These are phyloP conservation scores for Cytospora paraplurivora DNA, from an alignment of 2,329 filamentous ascomycete genomes.

Conservation along the genomic window DNA sequence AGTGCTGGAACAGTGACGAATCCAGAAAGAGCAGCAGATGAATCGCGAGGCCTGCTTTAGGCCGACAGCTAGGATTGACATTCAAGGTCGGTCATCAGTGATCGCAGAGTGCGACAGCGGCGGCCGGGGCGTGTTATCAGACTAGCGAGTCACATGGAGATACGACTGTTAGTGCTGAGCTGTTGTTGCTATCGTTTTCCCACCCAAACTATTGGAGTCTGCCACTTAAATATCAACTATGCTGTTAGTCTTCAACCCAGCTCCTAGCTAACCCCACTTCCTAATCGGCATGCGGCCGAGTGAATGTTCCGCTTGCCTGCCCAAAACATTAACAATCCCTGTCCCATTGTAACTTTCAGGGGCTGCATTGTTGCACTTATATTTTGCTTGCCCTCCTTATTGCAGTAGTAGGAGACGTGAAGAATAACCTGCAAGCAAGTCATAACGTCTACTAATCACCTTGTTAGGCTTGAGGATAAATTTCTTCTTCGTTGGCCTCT, in stretches of 20 bases:
- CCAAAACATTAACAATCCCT: not conserved
- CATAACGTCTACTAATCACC: not conserved
- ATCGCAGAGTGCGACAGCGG: slow-evolving; percentile 3
- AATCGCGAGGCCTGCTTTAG: slow-evolving; percentile 11
- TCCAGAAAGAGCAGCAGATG: slow-evolving; percentile 6
- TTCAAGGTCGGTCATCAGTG: not conserved
- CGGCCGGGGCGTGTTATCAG: not conserved
- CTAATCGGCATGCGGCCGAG: not conserved
- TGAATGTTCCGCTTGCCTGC: slow-evolving; percentile 3
- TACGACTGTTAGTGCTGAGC: not conserved
- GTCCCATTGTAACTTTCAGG: not conserved
- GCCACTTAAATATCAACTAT: not conserved
- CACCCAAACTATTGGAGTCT: not conserved
- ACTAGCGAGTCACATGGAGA: not conserved
- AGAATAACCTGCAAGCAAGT: not conserved
- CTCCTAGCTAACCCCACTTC: not conserved
- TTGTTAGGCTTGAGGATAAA: too few species aligned
- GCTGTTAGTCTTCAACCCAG: not conserved
- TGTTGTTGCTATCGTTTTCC: not conserved
- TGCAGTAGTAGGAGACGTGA: not conserved
- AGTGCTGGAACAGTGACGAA: slow-evolving; percentile 6
- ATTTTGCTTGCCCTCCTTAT: not conserved
- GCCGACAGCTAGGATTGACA: not conserved
- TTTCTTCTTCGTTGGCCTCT: too few species aligned
- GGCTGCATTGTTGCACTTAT: not conserved